Conservation (phyloP, 805 yeast species). For the Candida pseudoglaebosa region DNA sequence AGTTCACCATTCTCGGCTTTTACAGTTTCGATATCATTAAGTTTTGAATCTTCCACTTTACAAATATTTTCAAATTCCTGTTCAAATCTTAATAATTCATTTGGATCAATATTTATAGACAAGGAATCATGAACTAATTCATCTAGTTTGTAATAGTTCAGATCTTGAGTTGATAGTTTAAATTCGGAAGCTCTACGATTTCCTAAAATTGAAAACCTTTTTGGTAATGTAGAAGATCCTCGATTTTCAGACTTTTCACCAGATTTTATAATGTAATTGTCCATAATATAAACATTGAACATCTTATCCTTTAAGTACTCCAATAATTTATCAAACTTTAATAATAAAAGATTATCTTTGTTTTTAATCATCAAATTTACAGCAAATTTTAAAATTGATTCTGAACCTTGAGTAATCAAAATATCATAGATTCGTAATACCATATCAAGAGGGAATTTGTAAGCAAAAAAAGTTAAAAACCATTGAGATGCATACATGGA, state of each 20-base stretch:
- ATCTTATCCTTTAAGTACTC: constrained; percentile 75
- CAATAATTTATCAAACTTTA: constrained; percentile 73
- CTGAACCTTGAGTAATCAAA: constrained; percentile 87
- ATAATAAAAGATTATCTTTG: constrained; percentile 50
- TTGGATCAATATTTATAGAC: constrained; percentile 67
- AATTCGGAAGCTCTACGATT: constrained; percentile 15
- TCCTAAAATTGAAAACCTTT: constrained; percentile 23
- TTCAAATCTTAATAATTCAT: constrained; percentile 64
- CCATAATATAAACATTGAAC: constrained; percentile 63
- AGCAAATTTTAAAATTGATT: constrained; percentile 80
- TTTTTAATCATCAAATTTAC: constrained; percentile 74
- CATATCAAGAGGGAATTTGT: constrained; percentile 86
- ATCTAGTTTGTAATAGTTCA: constrained; percentile 57
- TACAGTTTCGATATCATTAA: constrained; percentile 56
- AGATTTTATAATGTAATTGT: constrained; percentile 22
- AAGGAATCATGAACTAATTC: constrained; percentile 76
- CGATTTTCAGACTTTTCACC: constrained; percentile 8
- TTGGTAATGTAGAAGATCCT: constrained; percentile 12
- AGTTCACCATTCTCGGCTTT: constrained; percentile 67
- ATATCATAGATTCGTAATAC: constrained; percentile 86
- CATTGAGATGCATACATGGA: constrained; percentile 98
- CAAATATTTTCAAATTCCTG: constrained; percentile 76
- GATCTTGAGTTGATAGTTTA: background rate
- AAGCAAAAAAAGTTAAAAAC: constrained; percentile 93
- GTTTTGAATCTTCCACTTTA: constrained; percentile 58